Conservation (phyloP, 148 eudicot species). For the Mesembryanthemum crystallinum region DNA sequence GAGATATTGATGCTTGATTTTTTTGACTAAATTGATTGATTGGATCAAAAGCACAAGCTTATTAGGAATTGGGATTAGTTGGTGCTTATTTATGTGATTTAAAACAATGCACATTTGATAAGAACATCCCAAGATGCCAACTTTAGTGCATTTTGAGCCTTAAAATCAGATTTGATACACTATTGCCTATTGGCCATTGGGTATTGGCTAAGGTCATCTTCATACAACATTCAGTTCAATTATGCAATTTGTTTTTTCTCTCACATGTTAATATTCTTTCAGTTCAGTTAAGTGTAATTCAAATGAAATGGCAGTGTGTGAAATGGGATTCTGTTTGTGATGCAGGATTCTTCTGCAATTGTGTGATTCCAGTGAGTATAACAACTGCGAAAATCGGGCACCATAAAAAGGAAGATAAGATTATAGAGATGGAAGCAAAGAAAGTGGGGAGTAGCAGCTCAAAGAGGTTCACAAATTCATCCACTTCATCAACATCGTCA, state of each 20-base stretch:
- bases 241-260: too few species aligned
- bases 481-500: constrained; percentile 27
- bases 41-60: background rate
- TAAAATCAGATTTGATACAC: background rate
- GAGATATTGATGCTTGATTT: background rate
- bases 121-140: background rate
- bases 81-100: background rate
- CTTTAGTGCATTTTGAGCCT: background rate
- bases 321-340: background rate
- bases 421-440: constrained; percentile 14
- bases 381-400: constrained; percentile 37
- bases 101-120: background rate
- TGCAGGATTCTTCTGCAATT: constrained; percentile 57
- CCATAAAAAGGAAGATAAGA: constrained; percentile 21
- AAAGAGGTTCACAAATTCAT: constrained; percentile 27
- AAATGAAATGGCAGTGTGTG: background rate
- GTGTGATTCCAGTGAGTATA: constrained; percentile 47
- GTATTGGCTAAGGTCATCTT: too few species aligned
- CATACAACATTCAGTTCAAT: too few species aligned
- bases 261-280: too few species aligned
- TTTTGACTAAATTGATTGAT: background rate
- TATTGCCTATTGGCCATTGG: too few species aligned
- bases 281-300: too few species aligned
- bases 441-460: constrained; percentile 19
- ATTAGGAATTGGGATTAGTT: too few species aligned